Percentiles rank a stretch among this genome's conserved stretches.
Conservation (phyloP, 371 early-diverging fungal genomes). For the Mucor racemosus region DNA sequence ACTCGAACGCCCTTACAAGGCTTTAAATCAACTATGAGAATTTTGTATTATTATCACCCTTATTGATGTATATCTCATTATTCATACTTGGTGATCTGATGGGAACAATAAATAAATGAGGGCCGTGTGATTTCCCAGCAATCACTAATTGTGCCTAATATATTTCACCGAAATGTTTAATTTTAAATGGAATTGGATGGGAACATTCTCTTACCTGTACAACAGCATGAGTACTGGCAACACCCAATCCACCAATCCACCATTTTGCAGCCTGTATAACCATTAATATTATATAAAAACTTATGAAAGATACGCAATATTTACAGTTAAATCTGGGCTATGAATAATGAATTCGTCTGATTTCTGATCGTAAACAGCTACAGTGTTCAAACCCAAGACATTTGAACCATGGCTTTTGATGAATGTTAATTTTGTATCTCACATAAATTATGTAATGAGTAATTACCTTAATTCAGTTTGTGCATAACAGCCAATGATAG, state of each 20-base stretch:
- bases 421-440: not conserved
- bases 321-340: slow-evolving; percentile 72
- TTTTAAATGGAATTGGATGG: not conserved
- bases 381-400: slow-evolving; percentile 83
- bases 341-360: slow-evolving; percentile 86
- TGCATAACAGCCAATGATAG: slow-evolving; percentile 87
- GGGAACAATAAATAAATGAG: slow-evolving; percentile 85
- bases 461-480: slow-evolving; percentile 78
- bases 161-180: not conserved
- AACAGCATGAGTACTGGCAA: slow-evolving; percentile 74
- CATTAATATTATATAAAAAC: no score
- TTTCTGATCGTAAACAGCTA: slow-evolving; percentile 77
- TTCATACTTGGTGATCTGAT: slow-evolving; percentile 68
- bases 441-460: not conserved
- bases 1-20: slow-evolving; percentile 79
- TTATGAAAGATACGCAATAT: not conserved
- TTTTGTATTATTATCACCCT: not conserved
- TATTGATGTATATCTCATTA: not conserved
- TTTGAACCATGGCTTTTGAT: slow-evolving; percentile 69
- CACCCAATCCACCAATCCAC: slow-evolving; percentile 88
- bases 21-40: slow-evolving; percentile 59
- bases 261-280: slow-evolving; percentile 71
- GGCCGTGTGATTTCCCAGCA: slow-evolving; percentile 75
- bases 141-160: slow-evolving; percentile 76
- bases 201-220: slow-evolving; percentile 56